These are phyloP conservation scores for Colletotrichum sp. DNA, from an alignment of 2,329 filamentous ascomycete species.

Conservation along the genomic window DNA sequence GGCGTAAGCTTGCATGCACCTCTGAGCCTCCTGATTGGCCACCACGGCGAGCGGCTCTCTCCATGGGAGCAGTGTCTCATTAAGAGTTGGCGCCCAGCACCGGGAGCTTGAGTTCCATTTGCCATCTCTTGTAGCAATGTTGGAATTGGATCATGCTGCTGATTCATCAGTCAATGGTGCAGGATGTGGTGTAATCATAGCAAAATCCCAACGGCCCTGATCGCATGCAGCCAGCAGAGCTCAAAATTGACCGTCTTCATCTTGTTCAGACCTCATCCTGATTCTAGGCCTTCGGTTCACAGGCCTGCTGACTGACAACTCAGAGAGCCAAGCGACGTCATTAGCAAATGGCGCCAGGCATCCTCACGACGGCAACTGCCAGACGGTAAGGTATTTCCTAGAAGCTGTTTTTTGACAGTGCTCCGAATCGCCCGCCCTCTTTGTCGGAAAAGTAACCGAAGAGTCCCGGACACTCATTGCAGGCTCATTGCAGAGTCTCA, in stretches of 20 bases:
- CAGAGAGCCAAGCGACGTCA: not conserved
- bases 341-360: not conserved
- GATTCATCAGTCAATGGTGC: not conserved
- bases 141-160: not conserved
- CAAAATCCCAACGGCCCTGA: not conserved
- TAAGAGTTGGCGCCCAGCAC: not conserved
- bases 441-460: not conserved
- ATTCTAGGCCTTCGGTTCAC: not conserved
- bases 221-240: conserved; percentile 1
- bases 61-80: conserved; percentile 12
- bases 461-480: not conserved
- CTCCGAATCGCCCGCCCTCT: not conserved
- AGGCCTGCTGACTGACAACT: not conserved
- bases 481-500: not conserved
- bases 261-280: not conserved
- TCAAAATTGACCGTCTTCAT: not conserved
- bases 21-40: not conserved
- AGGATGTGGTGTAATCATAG: not conserved
- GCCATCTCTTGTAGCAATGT: not conserved
- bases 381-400: not conserved
- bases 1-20: not conserved
- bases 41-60: not conserved
- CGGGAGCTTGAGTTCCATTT: not conserved
- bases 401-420: not conserved
- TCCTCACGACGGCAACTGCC: not conserved